These are phyloP conservation scores for Chrysanthemum lavandulifolium DNA, from an alignment of 129 eudicot species.

Conservation along the genomic window DNA sequence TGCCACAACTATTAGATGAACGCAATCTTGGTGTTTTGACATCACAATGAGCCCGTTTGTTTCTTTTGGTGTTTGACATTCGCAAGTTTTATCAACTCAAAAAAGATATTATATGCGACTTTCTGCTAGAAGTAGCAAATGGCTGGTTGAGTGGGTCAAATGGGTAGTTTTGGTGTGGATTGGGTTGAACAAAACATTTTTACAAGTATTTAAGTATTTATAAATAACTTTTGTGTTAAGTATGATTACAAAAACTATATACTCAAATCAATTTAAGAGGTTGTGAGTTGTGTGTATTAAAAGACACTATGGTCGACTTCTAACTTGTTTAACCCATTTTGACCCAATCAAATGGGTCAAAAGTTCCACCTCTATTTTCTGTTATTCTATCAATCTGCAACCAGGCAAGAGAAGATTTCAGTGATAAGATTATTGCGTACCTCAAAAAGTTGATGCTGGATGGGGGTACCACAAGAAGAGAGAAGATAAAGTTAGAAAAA, in stretches of 20 bases:
- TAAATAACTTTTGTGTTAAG: background rate
- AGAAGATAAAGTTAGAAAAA: conserved; percentile 20
- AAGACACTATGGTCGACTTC: background rate
- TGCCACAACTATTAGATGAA: no score
- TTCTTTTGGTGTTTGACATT: no score
- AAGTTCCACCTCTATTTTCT: background rate
- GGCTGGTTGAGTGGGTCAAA: background rate
- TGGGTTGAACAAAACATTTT: background rate
- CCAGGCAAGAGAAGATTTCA: background rate
- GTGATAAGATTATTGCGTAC: conserved; percentile 32
- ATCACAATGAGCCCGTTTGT: no score
- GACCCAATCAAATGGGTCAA: background rate
- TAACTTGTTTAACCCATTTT: background rate
- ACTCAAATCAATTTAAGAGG: background rate
- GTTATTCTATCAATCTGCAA: background rate
- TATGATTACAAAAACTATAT: background rate
- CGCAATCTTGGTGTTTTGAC: no score
- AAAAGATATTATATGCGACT: background rate
- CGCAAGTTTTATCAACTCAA: no score
- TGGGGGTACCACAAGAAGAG: conserved; percentile 26
- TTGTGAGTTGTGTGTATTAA: background rate
- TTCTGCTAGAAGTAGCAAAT: background rate
- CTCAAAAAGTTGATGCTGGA: conserved; percentile 87
- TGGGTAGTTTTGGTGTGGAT: background rate
- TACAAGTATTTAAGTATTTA: no score